Conservation (phyloP, 345 rosid species). For the Populus ilicifolia region DNA sequence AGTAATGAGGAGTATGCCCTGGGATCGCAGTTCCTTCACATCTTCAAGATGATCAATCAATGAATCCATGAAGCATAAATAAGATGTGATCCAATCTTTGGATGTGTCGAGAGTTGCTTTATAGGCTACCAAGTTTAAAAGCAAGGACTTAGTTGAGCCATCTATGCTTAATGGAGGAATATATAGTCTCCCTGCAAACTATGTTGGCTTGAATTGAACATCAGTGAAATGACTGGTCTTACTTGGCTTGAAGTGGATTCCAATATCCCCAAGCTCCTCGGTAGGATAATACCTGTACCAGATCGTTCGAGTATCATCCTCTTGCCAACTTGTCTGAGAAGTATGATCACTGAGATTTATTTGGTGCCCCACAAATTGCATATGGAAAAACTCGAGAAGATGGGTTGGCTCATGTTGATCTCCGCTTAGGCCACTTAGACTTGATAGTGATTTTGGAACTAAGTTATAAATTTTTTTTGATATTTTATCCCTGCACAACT, state of each 20-base stretch:
- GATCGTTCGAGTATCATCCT: too few relatives aligned
- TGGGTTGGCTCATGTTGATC: neutral
- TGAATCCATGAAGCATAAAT: constrained; percentile 15
- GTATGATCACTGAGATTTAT: neutral
- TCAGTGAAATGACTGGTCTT: neutral
- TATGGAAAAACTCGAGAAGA: neutral
- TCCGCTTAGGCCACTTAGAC: too few relatives aligned
- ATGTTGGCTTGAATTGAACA: neutral
- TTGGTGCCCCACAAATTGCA: neutral
- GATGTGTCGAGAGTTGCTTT: neutral
- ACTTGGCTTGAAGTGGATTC: neutral
- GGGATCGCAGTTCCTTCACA: constrained; percentile 14
- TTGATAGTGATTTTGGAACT: neutral
- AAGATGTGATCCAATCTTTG: constrained; percentile 1
- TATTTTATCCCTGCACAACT: neutral
- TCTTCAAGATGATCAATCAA: constrained; percentile 15
- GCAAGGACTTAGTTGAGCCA: constrained; percentile 11
- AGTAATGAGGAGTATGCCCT: neutral
- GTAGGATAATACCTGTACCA: too few relatives aligned
- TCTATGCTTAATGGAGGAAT: constrained; percentile 15
- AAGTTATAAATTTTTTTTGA: accelerated
- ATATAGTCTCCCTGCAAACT: too few relatives aligned
- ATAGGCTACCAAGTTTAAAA: constrained; percentile 25
- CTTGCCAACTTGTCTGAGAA: neutral
- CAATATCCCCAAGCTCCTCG: neutral